phyloP scores from a whole-genome alignment of 768 basidiomycete species.

The Lactarius tabidus region DNA sequence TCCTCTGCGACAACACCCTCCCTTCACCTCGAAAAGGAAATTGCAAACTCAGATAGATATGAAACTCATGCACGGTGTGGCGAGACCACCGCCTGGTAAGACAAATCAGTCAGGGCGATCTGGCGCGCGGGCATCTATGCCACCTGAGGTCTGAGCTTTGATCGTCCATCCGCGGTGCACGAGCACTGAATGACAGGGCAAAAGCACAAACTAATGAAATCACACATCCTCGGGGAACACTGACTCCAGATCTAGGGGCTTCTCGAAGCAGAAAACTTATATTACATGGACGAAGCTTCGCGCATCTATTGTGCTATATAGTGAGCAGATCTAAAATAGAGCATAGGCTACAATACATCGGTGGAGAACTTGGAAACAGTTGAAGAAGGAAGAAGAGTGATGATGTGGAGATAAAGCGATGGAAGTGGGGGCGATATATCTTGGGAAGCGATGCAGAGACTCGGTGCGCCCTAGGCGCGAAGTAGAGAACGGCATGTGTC shows the following conservation, averaged over 20 bases:
- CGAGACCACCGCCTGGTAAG: neutral
- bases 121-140: neutral
- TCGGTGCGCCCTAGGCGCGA: neutral
- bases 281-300: constrained; percentile 8
- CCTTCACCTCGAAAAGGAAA: neutral
- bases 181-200: neutral
- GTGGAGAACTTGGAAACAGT: neutral
- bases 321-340: constrained; percentile 20
- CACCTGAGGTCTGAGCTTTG: neutral
- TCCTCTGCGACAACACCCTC: neutral
- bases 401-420: constrained; percentile 13
- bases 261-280: neutral
- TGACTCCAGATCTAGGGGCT: neutral
- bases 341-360: constrained; percentile 1
- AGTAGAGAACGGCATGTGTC: neutral
- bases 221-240: neutral
- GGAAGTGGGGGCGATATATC: neutral
- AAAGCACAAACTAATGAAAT: neutral
- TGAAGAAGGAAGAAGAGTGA: constrained; percentile 2
- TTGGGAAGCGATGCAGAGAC: neutral
- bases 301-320: constrained; percentile 21
- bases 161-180: constrained; percentile 16
- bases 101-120: neutral
- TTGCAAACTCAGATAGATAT: constrained; percentile 13
- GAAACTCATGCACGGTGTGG: neutral